Base-by-base conservation (phyloP, 805 yeast genomes). In the Debaryomyces hansenii region DNA sequence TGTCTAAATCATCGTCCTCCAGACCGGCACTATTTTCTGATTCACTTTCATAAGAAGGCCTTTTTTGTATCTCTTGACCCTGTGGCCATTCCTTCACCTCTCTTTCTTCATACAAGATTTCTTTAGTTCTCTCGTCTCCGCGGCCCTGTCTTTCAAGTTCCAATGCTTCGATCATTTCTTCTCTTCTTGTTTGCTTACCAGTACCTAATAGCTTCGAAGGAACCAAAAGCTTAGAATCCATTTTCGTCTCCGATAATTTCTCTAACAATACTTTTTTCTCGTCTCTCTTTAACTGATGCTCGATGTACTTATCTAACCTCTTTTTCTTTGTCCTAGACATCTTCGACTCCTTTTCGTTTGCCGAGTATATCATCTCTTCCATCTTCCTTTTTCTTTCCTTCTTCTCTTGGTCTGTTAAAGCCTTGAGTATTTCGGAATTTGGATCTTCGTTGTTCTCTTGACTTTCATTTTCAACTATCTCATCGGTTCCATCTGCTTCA, bases 221-320 rank as follows among this genome's bases (percentile, higher is more conserved):
- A 20, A 80, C 83, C 52, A 90, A 71, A 10, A 81, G 55, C 0
- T 84, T 69, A 0, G 96, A 82, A 59, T 91, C 96, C 40, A 92
- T 77, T 46, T 77, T 75, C 1, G 88, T 80, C 21, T 75, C 77
- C 42, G 84, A 78, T 36, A 92, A 72, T 62, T 90, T 90, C 52
- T 85, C 83, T 37, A 92, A 70, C 44, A 92, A 70, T 2, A 79
- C 77, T 55, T 87, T 87, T 64, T 87, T 87, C 67, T 92, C 98
- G 63, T 92, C 96, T 60, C 95, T 74, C 58, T 85, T 86, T 55
- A 90, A 60, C 62, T 90, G 97, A 67, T 88, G 96, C 48, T 90
- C 96, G 33, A 92, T 90, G 64, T 90, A 92, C 65, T 92, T 92
- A 51, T 92, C 97, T 37, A 92, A 69, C 47, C 98, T 70, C 69